Evolutionary conservation across 1,139 yeast genomes (phyloP), one percentile per base, ranked within the genome.

Genomic region (Hansenula sp.): DNA sequence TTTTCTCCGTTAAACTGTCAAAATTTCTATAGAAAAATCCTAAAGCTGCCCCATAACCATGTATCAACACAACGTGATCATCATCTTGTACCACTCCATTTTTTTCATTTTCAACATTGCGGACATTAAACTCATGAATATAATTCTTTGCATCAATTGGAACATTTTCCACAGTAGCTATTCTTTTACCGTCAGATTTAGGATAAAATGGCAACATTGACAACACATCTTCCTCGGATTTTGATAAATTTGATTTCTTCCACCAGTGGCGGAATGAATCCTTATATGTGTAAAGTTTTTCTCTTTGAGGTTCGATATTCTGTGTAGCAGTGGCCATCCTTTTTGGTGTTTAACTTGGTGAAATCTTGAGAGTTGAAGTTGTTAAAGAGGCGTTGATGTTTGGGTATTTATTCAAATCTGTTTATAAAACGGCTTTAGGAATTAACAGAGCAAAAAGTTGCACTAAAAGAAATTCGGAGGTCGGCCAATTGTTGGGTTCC

Each of bases 31-130:
- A 88, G 65, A 82, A 92, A 55, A 94, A 83, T 14, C 95, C 96
- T 17, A 85, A 66, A 0, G 96, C 86, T 0, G 97, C 96, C 0
- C 96, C 97, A 60, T 88, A 92, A 0, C 98, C 98, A 59, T 92
- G 98, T 14, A 92, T 57, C 50, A 92, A 69, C 5, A 89, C 92
- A 28, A 66, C 55, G 17, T 66, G 68, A 13, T 58, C 50, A n/a
- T 46, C 48, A 8, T 39, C 32, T 9, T 28, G 21, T 10, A 24
- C 26, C 12, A 11, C 8, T 10, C 26, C 26, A 24, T 24, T 13
- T 11, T 34, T 14, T 16, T 14, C 18, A 18, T 13, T 44, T 36
- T 47, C 49, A 6, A 46, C 47, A 20, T 57, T 57, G 25, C 47
- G 47, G 6, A 61, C 52, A 27, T 66, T 66, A 41, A 83, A 73